Base-by-base conservation (phyloP, 2,329 filamentous ascomycete species). In the Cladosporium sp. region DNA sequence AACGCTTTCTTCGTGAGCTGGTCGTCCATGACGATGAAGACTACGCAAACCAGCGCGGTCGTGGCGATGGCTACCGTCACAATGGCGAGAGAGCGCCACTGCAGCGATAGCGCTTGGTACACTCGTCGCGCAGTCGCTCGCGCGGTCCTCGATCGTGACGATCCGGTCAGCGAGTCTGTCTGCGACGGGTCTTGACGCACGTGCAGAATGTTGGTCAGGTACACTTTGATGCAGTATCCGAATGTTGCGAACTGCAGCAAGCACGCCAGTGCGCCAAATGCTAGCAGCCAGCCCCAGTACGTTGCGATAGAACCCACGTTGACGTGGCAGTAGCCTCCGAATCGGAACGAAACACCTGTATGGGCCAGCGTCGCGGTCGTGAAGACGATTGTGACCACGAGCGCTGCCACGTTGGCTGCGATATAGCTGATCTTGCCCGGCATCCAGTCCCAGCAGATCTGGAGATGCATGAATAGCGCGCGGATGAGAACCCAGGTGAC, bases 311-410 rank as follows among this genome's bases (percentile, higher is more conserved):
- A 65, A 8, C 74, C 74, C 45, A 72, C 70, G 77, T 96, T 96
- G 78, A 97, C 91, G 73, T 96, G 92, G 74, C 92, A 97, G 38
- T 91, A 89, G 47, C 84, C 82, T 55, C 93, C 93, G 69, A 97
- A 96, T n/a, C 74, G 69, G 57, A 72, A 76, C 11, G 68, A 72
- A n/a, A 75, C 73, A 14, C 74, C 73, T 0, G 68, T 69, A 8
- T 66, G 63, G 1, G 67, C 60, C 1, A 75, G 59, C 50, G 88
- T 89, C 1, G 70, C 63, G 5, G 68, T 66, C 3, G 68, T 67
- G 2, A 75, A 64, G 25, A 70, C 68, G 34, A 69, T 63, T 5
- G 69, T 60, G 5, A 74, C 37, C 1, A 69, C 42, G 20, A 69
- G 69, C 5, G 72, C 73, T 6, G 62, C 60, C 4, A 69, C 47